Percentiles rank a stretch among this genome's conserved stretches.
These are phyloP conservation scores for Sistotremastrum suecicum DNA, from an alignment of 768 basidiomycete genomes.

Conservation along the genomic window DNA sequence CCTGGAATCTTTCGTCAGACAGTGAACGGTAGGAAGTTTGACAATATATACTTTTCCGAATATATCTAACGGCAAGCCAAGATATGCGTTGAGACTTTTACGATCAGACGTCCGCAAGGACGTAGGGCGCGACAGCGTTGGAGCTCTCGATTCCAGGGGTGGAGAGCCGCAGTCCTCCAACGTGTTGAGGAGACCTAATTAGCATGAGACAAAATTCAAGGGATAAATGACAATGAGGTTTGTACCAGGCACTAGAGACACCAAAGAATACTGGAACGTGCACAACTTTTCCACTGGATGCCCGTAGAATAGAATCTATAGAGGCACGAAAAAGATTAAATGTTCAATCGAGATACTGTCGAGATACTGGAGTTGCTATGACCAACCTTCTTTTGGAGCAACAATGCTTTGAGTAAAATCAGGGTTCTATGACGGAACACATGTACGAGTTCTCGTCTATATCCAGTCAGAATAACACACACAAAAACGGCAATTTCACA, in stretches of 20 bases:
- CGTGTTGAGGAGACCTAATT: constrained; percentile 66
- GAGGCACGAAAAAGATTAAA: background rate
- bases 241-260: constrained; percentile 81
- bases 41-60: constrained; percentile 59
- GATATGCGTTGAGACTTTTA: constrained; percentile 80
- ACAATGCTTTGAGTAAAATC: constrained; percentile 85
- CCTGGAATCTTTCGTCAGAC: constrained; percentile 25
- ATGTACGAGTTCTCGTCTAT: constrained; percentile 85
- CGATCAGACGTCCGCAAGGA: constrained; percentile 80
- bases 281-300: constrained; percentile 93
- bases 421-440: constrained; percentile 87
- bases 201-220: constrained; percentile 4
- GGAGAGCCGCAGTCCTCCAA: constrained; percentile 90
- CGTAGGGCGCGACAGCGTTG: constrained; percentile 56
- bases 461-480: constrained; percentile 2
- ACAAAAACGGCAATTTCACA: constrained; percentile 10
- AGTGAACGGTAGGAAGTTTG: background rate
- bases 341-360: background rate
- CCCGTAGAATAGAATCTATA: constrained; percentile 89
- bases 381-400: constrained; percentile 81
- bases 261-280: constrained; percentile 95
- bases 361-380: background rate
- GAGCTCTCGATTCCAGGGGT: constrained; percentile 45
- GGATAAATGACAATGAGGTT: background rate
- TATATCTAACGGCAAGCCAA: constrained; percentile 88